Evolutionary conservation across 176 grass and related monocot species (phyloP).

Genomic region (Carex littledalei): DNA sequence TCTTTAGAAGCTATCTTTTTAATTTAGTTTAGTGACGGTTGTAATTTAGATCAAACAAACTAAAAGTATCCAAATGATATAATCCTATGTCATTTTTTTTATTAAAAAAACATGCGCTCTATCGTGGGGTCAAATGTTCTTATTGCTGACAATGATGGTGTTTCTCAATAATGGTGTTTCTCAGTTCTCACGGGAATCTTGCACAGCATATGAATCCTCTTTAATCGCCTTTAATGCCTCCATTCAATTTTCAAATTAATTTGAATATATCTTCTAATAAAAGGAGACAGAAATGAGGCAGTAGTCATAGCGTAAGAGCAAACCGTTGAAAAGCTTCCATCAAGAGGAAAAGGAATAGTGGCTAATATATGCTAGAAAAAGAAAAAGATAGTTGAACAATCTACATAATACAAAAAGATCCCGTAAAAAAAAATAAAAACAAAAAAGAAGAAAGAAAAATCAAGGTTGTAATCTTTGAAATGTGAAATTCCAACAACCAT

Average conservation of each 20-base stretch:
- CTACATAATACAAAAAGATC: background rate
- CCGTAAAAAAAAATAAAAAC: background rate
- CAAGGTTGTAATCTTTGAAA: slow-evolving; percentile 12
- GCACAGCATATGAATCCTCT: background rate
- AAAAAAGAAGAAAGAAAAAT: background rate
- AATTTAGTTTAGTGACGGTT: too few species aligned
- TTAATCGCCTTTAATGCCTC: background rate
- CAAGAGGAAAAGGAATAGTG: slow-evolving; percentile 20
- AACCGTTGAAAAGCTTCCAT: slow-evolving; percentile 14
- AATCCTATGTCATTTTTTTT: too few species aligned
- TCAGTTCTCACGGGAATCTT: slow-evolving; percentile 13
- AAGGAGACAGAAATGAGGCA: background rate
- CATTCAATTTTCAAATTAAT: slow-evolving; percentile 20
- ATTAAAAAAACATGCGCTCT: background rate
- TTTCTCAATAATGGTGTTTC: slow-evolving; percentile 14
- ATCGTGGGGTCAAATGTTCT: slow-evolving; percentile 10
- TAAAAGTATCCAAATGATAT: too few species aligned
- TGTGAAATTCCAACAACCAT: background rate
- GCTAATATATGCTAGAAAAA: slow-evolving; percentile 3
- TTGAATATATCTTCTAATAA: slow-evolving; percentile 3
- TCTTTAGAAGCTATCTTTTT: too few species aligned
- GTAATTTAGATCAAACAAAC: background rate
- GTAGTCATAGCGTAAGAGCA: background rate
- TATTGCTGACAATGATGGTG: background rate
- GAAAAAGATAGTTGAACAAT: slow-evolving; percentile 7